A percentile compares a stretch with the other conserved stretches of the same genome.
These are phyloP conservation scores for Salicornia ramosissima DNA, from an alignment of 148 eudicot genomes.

Conservation along the genomic window DNA sequence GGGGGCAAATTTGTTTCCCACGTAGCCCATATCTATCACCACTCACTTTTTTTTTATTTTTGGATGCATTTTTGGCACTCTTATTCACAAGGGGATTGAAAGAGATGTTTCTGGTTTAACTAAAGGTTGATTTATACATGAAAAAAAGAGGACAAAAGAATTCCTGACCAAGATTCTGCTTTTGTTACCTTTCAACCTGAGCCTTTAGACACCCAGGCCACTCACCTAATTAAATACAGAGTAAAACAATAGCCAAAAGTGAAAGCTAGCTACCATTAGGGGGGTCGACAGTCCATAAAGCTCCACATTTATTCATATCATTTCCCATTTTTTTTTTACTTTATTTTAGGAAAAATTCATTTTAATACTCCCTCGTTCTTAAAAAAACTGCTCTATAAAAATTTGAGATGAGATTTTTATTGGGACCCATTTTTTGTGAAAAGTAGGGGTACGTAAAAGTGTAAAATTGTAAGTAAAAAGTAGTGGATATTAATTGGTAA, in stretches of 20 bases:
- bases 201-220: slow-evolving; percentile 60
- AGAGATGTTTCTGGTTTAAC: slow-evolving; percentile 28
- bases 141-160: slow-evolving; percentile 30
- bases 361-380: too few relatives aligned
- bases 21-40: not conserved
- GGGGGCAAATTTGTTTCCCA: not conserved
- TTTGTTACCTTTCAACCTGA: slow-evolving; percentile 40
- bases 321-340: slow-evolving; percentile 26
- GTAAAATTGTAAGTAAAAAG: too few relatives aligned
- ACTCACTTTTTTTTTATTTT: slow-evolving; percentile 2
- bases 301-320: slow-evolving; percentile 44
- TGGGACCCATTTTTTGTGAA: too few relatives aligned
- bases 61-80: slow-evolving; percentile 1
- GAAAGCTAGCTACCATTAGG: slow-evolving; percentile 61
- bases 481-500: too few relatives aligned
- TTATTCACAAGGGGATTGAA: slow-evolving; percentile 17
- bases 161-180: slow-evolving; percentile 52
- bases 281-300: slow-evolving; percentile 51
- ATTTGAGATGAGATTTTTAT: too few relatives aligned
- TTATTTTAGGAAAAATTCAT: slow-evolving; percentile 18
- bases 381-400: too few relatives aligned
- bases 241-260: slow-evolving; percentile 25
- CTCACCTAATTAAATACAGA: slow-evolving; percentile 35
- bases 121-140: slow-evolving; percentile 25
- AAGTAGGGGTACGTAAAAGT: too few relatives aligned